phyloP scores from a whole-genome alignment of 2,329 filamentous ascomycete species.

The Rhynchosporium secalis region DNA sequence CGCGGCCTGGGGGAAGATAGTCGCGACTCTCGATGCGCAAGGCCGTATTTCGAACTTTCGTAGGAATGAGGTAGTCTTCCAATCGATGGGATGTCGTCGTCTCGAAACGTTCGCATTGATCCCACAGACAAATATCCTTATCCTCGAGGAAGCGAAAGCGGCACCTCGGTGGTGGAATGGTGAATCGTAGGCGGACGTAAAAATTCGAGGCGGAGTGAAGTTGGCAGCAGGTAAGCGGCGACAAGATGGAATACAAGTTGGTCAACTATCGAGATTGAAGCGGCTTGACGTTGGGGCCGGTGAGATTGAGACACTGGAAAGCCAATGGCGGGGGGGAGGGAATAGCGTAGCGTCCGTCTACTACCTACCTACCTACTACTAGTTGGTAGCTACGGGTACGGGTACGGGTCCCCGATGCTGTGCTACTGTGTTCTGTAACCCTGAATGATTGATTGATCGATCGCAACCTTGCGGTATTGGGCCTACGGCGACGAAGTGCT shows the following conservation, averaged over 20 bases:
- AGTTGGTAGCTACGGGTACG: too few species aligned
- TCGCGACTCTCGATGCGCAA: constrained; percentile 22
- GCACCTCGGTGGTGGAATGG: background rate
- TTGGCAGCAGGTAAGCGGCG: constrained; percentile 4
- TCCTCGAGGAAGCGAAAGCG: background rate
- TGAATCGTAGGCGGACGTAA: background rate
- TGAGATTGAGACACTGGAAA: constrained; percentile 15
- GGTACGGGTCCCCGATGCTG: background rate
- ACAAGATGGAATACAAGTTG: background rate
- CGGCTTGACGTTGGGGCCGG: background rate
- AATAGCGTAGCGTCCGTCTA: constrained; percentile 1
- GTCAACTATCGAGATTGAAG: background rate
- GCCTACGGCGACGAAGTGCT: constrained; percentile 4
- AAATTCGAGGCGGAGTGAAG: constrained; percentile 4
- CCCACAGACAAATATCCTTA: constrained; percentile 1
- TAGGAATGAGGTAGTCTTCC: background rate
- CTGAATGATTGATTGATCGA: constrained; percentile 1
- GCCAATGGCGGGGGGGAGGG: constrained; percentile 15
- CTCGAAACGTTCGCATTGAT: constrained; percentile 18
- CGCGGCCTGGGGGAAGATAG: constrained; percentile 40
- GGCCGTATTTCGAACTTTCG: constrained; percentile 5
- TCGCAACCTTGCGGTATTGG: constrained; percentile 16
- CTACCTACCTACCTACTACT: background rate
- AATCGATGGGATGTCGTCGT: background rate
- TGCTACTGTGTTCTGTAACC: background rate